These are phyloP conservation scores for Podospora pseudocomata DNA, from an alignment of 495 filamentous ascomycete species.

Conservation along the genomic window DNA sequence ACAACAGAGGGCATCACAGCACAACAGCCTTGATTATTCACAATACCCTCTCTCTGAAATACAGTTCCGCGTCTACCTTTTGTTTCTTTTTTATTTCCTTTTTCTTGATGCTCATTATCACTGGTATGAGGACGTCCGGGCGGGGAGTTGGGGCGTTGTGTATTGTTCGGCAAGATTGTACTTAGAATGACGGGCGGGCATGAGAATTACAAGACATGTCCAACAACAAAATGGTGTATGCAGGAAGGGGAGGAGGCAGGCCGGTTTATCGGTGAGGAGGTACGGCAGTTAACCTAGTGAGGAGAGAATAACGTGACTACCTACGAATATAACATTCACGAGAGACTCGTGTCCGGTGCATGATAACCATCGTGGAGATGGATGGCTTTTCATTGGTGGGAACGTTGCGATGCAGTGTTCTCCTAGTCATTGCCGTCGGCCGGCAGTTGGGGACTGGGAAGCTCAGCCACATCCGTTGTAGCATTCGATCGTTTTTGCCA, in stretches of 20 bases:
- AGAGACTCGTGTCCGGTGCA: too few species aligned
- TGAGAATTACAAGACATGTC: neutral
- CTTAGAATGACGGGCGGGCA: neutral
- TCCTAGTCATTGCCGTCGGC: too few species aligned
- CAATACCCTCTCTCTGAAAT: neutral
- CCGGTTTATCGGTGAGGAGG: neutral
- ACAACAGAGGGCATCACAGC: neutral
- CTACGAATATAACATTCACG: neutral
- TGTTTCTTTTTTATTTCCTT: slow-evolving; percentile 3
- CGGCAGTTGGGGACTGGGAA: neutral
- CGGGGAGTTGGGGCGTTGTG: neutral
- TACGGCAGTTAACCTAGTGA: neutral
- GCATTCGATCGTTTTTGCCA: neutral
- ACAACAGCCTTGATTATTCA: neutral
- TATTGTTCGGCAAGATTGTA: neutral
- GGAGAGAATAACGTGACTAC: neutral
- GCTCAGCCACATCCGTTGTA: neutral
- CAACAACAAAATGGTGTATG: neutral
- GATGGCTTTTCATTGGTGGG: neutral
- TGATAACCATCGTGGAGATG: too few species aligned
- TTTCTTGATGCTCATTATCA: neutral
- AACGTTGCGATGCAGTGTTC: neutral
- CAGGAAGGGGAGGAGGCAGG: neutral
- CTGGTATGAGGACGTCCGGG: neutral
- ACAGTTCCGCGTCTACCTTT: neutral